These are phyloP conservation scores for Trametes sp. DNA, from an alignment of 1,284 basidiomycete species.

Conservation along the genomic window DNA sequence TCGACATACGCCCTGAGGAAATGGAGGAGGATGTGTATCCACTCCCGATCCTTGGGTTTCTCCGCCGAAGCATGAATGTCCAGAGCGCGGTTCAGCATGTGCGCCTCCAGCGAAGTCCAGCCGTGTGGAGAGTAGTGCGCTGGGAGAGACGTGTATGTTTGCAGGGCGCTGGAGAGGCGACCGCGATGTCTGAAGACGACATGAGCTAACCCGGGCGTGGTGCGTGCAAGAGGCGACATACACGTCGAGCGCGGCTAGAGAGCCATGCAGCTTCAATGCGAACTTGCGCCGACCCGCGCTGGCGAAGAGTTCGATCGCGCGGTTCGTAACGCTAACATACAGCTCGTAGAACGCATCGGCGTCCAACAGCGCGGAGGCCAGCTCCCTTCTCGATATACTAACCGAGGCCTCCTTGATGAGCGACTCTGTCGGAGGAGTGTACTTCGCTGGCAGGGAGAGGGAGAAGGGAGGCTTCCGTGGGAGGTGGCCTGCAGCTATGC, in stretches of 20 bases:
- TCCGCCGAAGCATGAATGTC: conserved; percentile 64
- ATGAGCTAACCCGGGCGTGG: conserved; percentile 4
- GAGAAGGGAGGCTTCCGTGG: conserved; percentile 79
- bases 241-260: conserved; percentile 87
- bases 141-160: conserved; percentile 78
- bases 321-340: conserved; percentile 78
- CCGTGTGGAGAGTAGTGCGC: conserved; percentile 82
- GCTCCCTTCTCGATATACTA: conserved; percentile 67
- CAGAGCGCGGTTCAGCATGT: conserved; percentile 75
- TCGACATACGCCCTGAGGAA: conserved; percentile 74
- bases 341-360: conserved; percentile 74
- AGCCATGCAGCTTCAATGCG: conserved; percentile 83
- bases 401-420: conserved; percentile 41
- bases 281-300: conserved; percentile 84
- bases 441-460: conserved; percentile 44
- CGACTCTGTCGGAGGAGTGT: conserved; percentile 26
- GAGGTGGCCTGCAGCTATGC: conserved; percentile 75
- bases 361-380: conserved; percentile 68
- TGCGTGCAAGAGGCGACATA: conserved; percentile 49
- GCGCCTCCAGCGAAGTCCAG: conserved; percentile 81
- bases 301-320: conserved; percentile 84
- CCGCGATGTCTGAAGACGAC: conserved; percentile 66
- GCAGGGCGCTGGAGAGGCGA: conserved; percentile 65
- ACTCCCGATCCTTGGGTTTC: conserved; percentile 70
- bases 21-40: conserved; percentile 74